A percentile compares a stretch with the other conserved stretches of the same genome.
These are phyloP conservation scores for Gossypium raimondii DNA, from an alignment of 345 rosid genomes.

Conservation along the genomic window DNA sequence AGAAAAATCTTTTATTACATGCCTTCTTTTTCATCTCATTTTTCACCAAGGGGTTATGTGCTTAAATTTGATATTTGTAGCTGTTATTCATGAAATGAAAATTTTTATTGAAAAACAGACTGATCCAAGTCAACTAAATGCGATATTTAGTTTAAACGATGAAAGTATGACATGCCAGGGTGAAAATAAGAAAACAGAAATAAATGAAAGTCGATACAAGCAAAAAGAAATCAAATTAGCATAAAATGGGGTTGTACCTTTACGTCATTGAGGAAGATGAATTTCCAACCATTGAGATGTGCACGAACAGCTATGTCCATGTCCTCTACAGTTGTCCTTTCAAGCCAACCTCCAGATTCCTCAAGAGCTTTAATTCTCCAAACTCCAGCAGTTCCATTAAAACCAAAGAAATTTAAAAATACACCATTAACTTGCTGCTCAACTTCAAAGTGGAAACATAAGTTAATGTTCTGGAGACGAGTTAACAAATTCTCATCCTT, in stretches of 20 bases:
- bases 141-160: not conserved
- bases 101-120: not conserved
- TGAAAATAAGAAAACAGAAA: not conserved
- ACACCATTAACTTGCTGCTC: slow-evolving; percentile 79
- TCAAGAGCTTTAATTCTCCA: slow-evolving; percentile 89
- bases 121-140: not conserved
- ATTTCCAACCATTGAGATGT: slow-evolving; percentile 88
- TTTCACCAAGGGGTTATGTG: not conserved
- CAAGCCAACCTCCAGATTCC: slow-evolving; percentile 92
- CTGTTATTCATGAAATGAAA: not conserved
- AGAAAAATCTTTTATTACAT: not conserved
- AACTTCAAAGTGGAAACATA: slow-evolving; percentile 81
- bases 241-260: slow-evolving; percentile 40
- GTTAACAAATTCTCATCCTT: slow-evolving; percentile 82
- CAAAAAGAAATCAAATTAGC: not conserved
- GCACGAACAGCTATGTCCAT: slow-evolving; percentile 93
- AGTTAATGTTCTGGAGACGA: slow-evolving; percentile 77
- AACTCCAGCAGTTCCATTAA: slow-evolving; percentile 88
- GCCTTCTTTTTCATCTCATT: not conserved
- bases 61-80: not conserved
- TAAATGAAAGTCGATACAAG: not conserved
- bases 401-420: slow-evolving; percentile 81
- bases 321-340: slow-evolving; percentile 80
- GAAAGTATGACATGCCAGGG: not conserved
- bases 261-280: slow-evolving; percentile 72